Conservation (phyloP, 208 protist genomes). For the Acanthamoeba triangularis region DNA sequence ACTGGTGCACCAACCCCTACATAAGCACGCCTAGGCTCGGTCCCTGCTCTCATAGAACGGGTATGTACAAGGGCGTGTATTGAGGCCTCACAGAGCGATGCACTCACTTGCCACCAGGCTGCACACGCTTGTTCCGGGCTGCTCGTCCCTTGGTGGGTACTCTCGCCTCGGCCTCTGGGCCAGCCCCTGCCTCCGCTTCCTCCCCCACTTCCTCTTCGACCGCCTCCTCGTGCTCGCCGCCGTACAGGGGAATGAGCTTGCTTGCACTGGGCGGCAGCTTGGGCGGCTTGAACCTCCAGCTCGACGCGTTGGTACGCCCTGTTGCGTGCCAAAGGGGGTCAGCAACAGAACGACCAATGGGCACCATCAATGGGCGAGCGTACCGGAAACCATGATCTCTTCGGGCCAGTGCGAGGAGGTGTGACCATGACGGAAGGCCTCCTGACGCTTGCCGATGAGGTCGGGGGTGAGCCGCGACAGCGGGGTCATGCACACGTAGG, state of each 20-base stretch:
- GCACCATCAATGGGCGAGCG: neutral
- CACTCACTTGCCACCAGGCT: no score
- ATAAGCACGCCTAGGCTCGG: no score
- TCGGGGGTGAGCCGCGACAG: neutral
- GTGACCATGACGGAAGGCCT: neutral
- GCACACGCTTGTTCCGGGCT: no score
- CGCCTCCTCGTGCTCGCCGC: neutral
- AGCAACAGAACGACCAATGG: neutral
- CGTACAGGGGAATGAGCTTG: constrained; percentile 16
- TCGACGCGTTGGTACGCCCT: constrained; percentile 1
- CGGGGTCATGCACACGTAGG: constrained; percentile 73
- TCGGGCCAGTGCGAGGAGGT: constrained; percentile 61
- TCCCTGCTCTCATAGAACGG: no score
- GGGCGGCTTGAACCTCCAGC: constrained; percentile 2
- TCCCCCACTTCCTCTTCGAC: neutral
- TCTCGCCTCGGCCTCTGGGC: no score
- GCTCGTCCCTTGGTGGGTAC: no score
- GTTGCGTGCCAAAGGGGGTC: neutral
- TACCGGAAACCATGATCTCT: constrained; percentile 27
- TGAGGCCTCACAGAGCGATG: no score
- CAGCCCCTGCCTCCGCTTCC: no score
- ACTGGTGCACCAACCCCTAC: no score
- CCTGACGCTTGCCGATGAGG: constrained; percentile 2
- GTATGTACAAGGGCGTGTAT: no score
- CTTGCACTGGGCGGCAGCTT: neutral